Percentiles rank a stretch among this genome's conserved stretches.
These are phyloP conservation scores for Ananas comosus DNA, from an alignment of 176 grass and related monocot genomes.

Conservation along the genomic window DNA sequence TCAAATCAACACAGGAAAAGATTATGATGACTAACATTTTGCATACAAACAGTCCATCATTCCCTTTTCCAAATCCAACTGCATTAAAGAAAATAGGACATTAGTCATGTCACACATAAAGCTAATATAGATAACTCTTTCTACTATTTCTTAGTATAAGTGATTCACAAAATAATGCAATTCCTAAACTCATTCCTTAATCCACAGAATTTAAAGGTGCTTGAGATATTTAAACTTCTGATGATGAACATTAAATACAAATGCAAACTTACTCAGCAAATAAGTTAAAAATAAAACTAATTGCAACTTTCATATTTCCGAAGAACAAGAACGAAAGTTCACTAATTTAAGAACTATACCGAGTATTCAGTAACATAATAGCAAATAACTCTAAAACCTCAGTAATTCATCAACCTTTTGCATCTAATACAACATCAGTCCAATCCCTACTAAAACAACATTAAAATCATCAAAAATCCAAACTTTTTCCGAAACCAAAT, in stretches of 20 bases:
- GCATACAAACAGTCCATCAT: slow-evolving; percentile 99
- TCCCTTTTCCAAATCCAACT: slow-evolving; percentile 98
- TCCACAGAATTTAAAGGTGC: no score
- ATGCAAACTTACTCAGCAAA: no score
- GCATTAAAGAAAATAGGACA: slow-evolving; percentile 17
- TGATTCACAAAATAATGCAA: no score
- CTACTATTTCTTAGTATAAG: background rate
- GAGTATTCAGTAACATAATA: background rate
- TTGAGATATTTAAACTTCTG: no score
- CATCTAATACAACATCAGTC: background rate
- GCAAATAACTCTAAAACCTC: background rate
- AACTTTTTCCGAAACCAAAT: background rate
- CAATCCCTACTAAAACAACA: background rate
- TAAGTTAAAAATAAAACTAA: no score
- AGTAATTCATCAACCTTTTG: background rate
- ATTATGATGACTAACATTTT: slow-evolving; percentile 54
- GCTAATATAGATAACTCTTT: no score
- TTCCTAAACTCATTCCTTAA: no score
- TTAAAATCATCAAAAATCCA: background rate
- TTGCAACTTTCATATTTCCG: no score
- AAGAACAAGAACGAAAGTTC: background rate
- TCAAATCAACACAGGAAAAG: slow-evolving; percentile 14
- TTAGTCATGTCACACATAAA: background rate
- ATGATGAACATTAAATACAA: no score
- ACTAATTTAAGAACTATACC: background rate